phyloP scores from a whole-genome alignment of 1,284 basidiomycete genomes.

The Sanghuangporus weigelae region DNA sequence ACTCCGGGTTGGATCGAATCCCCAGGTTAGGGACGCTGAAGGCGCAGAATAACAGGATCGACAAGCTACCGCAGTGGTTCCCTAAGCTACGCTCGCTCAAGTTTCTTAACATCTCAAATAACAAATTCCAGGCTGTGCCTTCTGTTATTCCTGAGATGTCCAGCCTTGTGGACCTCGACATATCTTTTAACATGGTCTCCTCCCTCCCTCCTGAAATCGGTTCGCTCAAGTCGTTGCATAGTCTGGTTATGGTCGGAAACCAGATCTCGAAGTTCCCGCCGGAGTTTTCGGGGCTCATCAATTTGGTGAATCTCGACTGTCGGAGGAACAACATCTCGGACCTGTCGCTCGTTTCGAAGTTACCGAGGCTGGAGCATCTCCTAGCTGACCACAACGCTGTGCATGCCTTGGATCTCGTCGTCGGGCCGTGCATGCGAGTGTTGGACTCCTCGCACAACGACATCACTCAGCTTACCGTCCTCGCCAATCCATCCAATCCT shows the following conservation, averaged over 20 bases:
- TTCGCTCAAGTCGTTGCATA: conserved; percentile 62
- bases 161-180: conserved; percentile 80
- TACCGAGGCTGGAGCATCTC: conserved; percentile 67
- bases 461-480: conserved; percentile 74
- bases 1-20: conserved; percentile 79
- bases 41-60: conserved; percentile 91
- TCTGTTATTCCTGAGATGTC: conserved; percentile 71
- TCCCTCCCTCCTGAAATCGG: conserved; percentile 81
- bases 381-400: conserved; percentile 80
- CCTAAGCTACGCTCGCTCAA: conserved; percentile 67
- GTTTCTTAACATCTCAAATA: conserved; percentile 94
- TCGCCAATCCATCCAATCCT: conserved; percentile 49
- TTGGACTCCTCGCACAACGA: conserved; percentile 79
- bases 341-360: conserved; percentile 59
- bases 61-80: conserved; percentile 84
- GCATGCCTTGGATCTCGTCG: conserved; percentile 72
- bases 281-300: conserved; percentile 56
- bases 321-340: conserved; percentile 79
- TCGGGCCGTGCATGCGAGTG: conserved; percentile 56
- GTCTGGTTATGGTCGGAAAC: conserved; percentile 88
- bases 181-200: conserved; percentile 92
- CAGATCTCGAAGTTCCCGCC: conserved; percentile 74
- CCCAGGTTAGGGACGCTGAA: conserved; percentile 70
- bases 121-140: conserved; percentile 87
- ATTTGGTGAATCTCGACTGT: conserved; percentile 74